Percentiles rank a stretch among this genome's conserved stretches.
Conservation (phyloP, 208 protist genomes). For the Novymonas esmeraldas region DNA sequence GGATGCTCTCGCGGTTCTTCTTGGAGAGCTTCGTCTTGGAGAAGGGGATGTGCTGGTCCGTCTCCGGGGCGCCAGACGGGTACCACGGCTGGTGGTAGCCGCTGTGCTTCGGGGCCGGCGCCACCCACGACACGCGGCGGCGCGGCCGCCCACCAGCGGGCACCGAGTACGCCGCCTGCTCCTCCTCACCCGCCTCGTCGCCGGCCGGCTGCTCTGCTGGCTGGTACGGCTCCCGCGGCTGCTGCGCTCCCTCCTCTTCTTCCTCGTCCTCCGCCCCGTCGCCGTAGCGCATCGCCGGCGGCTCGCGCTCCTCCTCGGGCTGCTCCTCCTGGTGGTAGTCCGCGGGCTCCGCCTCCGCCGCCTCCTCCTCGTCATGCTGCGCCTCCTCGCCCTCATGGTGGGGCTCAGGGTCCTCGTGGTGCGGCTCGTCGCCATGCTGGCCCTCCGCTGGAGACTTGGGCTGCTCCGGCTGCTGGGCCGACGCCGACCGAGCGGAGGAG, state of each 20-base stretch:
- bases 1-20: constrained; percentile 69
- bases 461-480: constrained; percentile 23
- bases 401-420: constrained; percentile 7
- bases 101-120: background rate
- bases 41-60: constrained; percentile 69
- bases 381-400: constrained; percentile 5
- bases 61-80: constrained; percentile 44
- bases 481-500: no score
- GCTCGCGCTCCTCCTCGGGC: constrained; percentile 18
- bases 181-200: constrained; percentile 12
- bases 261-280: constrained; percentile 23
- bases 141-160: background rate
- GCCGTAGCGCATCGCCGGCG: constrained; percentile 10
- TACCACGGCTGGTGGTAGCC: constrained; percentile 73
- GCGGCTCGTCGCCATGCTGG: background rate
- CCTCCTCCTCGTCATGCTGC: constrained; percentile 17
- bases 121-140: constrained; percentile 21
- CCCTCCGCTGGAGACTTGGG: no score
- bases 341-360: constrained; percentile 9
- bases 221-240: no score
- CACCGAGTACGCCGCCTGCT: constrained; percentile 14
- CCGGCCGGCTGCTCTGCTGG: no score
- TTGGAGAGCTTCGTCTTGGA: constrained; percentile 65
- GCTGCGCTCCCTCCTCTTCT: no score
- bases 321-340: constrained; percentile 17